A percentile compares a stretch with the other conserved stretches of the same genome.
phyloP scores from a whole-genome alignment of 2,329 filamentous ascomycete genomes.

The Mycosphaerella sp. region DNA sequence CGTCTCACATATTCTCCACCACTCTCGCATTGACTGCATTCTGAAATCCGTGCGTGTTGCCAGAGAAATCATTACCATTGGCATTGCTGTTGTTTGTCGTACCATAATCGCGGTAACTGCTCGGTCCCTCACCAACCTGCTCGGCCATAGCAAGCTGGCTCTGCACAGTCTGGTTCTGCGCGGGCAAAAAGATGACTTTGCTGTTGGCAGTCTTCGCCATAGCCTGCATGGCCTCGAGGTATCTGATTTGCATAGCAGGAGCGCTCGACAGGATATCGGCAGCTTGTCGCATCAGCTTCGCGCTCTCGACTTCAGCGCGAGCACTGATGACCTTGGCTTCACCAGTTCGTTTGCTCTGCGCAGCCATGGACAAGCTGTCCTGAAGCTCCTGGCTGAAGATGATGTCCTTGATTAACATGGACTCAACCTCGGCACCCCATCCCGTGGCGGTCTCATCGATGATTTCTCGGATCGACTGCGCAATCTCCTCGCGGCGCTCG shows the following conservation, averaged over 20 bases:
- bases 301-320: constrained; percentile 90
- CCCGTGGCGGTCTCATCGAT: constrained; percentile 91
- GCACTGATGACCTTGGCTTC: constrained; percentile 98
- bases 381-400: constrained; percentile 94
- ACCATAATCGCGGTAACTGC: constrained; percentile 38
- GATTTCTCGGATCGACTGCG: constrained; percentile 89
- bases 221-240: constrained; percentile 96
- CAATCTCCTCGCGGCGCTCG: constrained; percentile 94
- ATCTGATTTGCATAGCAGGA: constrained; percentile 96
- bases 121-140: constrained; percentile 51
- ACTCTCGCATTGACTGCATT: constrained; percentile 74
- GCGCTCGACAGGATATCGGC: constrained; percentile 89
- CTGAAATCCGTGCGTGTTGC: constrained; percentile 54
- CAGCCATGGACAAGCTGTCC: constrained; percentile 95
- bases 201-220: constrained; percentile 92
- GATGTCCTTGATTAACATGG: constrained; percentile 99
- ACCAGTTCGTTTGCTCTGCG: constrained; percentile 96
- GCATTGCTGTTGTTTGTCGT: constrained; percentile 13
- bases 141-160: constrained; percentile 47
- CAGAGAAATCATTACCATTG: constrained; percentile 33
- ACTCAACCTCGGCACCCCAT: constrained; percentile 95
- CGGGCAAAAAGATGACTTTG: constrained; percentile 78
- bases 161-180: constrained; percentile 49
- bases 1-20: constrained; percentile 72
- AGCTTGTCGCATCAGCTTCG: constrained; percentile 84